Base-by-base conservation (phyloP, 164 flowering plant genomes). In the Santalum album region DNA sequence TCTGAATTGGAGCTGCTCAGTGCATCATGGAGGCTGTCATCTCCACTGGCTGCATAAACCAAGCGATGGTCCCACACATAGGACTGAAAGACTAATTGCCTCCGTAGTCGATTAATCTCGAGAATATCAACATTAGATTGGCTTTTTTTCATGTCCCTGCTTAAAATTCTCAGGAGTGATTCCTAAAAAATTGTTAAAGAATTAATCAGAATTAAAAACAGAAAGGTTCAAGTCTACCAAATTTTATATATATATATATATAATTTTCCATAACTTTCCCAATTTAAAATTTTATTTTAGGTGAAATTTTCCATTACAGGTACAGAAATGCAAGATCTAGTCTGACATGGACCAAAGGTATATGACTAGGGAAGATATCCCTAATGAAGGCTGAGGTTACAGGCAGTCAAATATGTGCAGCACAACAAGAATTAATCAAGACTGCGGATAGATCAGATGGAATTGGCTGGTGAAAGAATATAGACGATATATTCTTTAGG, bases 61-160 rank as follows among this genome's bases (percentile, higher is more conserved):
- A 94, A 76, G 53, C 86, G 80, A 21, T 74, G 83, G 68, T 94
- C 97, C 99, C 99, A 94, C 67, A 79, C 55, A 60, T 82, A 87
- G 52, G 95, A 79, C 52, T 81, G 89, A 64, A 81, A 76, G 32
- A 94, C 75, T 55, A 94, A 72, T 62, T 87, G 87, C 65, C 97
- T 81, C 55, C 84, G 69, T 25, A 90, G 52, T 12, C 87, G 68
- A 71, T 87, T 83, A 19, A 94, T 69, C 66, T 94, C 95, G 48
- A 94, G 81, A 73, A 94, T 76, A 75, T 94, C 97, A 66, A 81
- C 46, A n/a, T n/a, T n/a, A 43, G 86, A 85, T 66, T 80, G 81
- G 12, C 87, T 83, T 36, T 73, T 73, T 61, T 65, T 77, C 24
- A 56, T 60, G 55, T 86, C 96, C 65, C 58, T 70, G 40, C 65